Evolutionary conservation across 202 grass and related monocot species (phyloP).

Genomic region (Setaria italica): DNA sequence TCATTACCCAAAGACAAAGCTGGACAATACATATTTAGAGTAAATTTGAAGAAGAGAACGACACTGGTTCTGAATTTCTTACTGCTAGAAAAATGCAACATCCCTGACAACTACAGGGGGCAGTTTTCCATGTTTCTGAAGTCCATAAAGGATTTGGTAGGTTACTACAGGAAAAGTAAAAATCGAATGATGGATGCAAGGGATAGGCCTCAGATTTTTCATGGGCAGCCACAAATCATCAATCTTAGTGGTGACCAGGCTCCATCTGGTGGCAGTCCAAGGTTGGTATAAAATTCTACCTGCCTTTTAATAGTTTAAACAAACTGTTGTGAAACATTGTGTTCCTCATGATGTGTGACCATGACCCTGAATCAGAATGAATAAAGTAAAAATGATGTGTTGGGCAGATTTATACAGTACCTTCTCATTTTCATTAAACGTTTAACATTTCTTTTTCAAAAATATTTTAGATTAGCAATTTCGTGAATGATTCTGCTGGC

Average conservation of each 20-base stretch:
- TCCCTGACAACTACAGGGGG: not conserved
- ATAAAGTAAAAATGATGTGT: not conserved
- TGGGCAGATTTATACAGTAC: not conserved
- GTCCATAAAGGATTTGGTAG: not conserved
- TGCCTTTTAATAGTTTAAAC: not conserved
- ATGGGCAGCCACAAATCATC: not conserved
- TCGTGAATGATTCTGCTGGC: not conserved
- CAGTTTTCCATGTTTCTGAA: not conserved
- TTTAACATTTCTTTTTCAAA: not conserved
- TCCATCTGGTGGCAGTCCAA: not conserved
- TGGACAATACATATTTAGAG: not conserved
- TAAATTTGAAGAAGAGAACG: not conserved
- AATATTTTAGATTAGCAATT: not conserved
- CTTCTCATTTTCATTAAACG: not conserved
- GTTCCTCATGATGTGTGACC: not conserved
- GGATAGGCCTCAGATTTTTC: not conserved
- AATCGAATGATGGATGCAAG: not conserved
- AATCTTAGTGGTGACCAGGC: not conserved
- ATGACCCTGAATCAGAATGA: not conserved
- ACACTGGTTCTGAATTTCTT: not conserved
- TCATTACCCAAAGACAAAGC: not conserved
- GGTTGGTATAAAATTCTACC: slow-evolving; percentile 33
- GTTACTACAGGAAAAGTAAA: not conserved
- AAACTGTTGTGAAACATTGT: not conserved
- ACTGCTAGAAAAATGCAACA: slow-evolving; percentile 19